Percentiles rank a stretch among this genome's conserved stretches.
Conservation (phyloP, 306 rosid species). For the Dryas octopetala region DNA sequence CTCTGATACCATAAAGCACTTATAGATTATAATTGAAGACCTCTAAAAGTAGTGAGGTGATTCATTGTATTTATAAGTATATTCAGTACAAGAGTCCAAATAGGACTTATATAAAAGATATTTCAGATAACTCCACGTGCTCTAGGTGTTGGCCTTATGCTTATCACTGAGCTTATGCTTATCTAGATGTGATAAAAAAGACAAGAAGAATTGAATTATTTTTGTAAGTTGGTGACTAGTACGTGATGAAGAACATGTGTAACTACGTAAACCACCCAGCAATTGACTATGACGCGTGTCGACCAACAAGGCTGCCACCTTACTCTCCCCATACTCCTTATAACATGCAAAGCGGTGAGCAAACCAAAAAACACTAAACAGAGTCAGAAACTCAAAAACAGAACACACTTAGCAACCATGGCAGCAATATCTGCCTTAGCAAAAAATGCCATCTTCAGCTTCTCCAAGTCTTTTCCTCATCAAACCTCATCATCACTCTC, state of each 20-base stretch:
- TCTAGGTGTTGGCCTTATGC: too few relatives aligned
- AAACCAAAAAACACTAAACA: not conserved
- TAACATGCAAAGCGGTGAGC: conserved; percentile 15
- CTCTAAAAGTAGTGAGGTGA: too few relatives aligned
- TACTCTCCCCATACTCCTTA: conserved; percentile 5
- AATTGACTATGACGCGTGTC: conserved; percentile 24
- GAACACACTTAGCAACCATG: conserved; percentile 25
- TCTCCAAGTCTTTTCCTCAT: conserved; percentile 53
- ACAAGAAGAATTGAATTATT: too few relatives aligned
- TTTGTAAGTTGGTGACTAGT: not conserved
- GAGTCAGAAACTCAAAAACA: not conserved
- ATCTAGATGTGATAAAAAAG: too few relatives aligned
- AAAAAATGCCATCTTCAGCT: conserved; percentile 40
- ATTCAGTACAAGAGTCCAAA: too few relatives aligned
- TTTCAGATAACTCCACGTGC: too few relatives aligned
- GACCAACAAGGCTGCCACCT: not conserved
- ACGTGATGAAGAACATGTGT: conserved; percentile 14
- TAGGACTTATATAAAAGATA: too few relatives aligned
- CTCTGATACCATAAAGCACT: too few relatives aligned
- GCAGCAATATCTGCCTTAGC: conserved; percentile 48
- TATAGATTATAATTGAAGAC: too few relatives aligned
- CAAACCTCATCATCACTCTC: conserved; percentile 33
- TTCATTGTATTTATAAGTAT: too few relatives aligned
- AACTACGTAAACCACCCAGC: not conserved
- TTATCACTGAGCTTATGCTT: too few relatives aligned